Conservation (phyloP, 2,329 filamentous ascomycete species). For the Fusarium tuaranense region DNA sequence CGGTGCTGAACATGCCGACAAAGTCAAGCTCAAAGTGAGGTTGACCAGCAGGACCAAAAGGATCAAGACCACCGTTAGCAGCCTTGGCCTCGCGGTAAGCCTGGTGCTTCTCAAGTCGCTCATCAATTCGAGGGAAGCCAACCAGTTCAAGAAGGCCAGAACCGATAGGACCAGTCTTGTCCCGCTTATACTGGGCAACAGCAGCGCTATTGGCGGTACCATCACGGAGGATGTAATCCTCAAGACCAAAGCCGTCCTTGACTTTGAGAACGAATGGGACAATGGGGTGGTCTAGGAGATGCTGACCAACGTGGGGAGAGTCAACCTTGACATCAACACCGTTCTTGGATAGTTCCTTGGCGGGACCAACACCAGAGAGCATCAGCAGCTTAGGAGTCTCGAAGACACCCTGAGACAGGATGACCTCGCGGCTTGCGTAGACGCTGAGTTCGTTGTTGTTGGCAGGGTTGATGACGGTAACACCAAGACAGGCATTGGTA, state of each 20-base stretch:
- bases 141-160: slow-evolving; percentile 62
- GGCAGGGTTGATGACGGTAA: slow-evolving; percentile 56
- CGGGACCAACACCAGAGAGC: slow-evolving; percentile 71
- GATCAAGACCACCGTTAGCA: slow-evolving; percentile 60
- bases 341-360: slow-evolving; percentile 61
- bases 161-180: slow-evolving; percentile 54
- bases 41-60: slow-evolving; percentile 67
- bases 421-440: slow-evolving; percentile 61
- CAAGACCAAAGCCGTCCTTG: slow-evolving; percentile 55
- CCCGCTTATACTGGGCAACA: slow-evolving; percentile 30
- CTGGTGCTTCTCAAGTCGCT: slow-evolving; percentile 60
- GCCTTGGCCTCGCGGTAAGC: slow-evolving; percentile 59
- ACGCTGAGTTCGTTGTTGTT: slow-evolving; percentile 55
- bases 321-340: slow-evolving; percentile 65
- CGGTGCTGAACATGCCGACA: slow-evolving; percentile 65
- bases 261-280: slow-evolving; percentile 35
- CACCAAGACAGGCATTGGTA: slow-evolving; percentile 52
- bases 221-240: slow-evolving; percentile 55
- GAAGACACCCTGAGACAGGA: slow-evolving; percentile 65
- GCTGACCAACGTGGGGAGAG: slow-evolving; percentile 71
- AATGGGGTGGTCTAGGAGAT: slow-evolving; percentile 67
- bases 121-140: slow-evolving; percentile 68
- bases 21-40: slow-evolving; percentile 74
- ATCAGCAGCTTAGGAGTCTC: slow-evolving; percentile 75
- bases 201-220: slow-evolving; percentile 50